Conservation (phyloP, 2,329 filamentous ascomycete species). For the Pochonia chlamydosporia region DNA sequence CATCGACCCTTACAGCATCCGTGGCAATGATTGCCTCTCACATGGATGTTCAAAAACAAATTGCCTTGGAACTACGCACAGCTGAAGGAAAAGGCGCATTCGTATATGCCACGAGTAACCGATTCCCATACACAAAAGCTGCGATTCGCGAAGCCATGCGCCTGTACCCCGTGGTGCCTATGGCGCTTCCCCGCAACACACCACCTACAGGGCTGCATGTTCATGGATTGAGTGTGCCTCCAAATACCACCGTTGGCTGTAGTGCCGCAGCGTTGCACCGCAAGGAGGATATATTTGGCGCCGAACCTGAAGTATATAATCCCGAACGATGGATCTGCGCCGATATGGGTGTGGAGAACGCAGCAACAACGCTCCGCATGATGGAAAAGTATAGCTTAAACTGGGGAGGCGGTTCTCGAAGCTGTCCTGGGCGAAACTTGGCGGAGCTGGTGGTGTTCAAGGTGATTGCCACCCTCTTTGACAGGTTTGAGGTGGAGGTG, state of each 20-base stretch:
- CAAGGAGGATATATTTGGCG: conserved; percentile 43
- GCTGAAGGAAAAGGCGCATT: conserved; percentile 5
- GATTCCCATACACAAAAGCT: conserved; percentile 24
- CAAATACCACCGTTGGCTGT: conserved; percentile 44
- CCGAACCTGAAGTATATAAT: conserved; percentile 34
- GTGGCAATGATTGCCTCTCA: conserved; percentile 41
- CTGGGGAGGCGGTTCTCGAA: conserved; percentile 46
- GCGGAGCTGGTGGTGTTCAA: conserved; percentile 46
- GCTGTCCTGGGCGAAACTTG: conserved; percentile 44
- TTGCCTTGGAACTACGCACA: conserved; percentile 27
- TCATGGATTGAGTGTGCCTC: conserved; percentile 34
- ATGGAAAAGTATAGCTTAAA: conserved; percentile 45
- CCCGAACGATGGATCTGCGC: conserved; percentile 43
- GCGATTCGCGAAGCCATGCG: conserved; percentile 46
- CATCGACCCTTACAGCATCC: conserved; percentile 43
- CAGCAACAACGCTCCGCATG: conserved; percentile 13
- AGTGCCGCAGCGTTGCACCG: conserved; percentile 45
- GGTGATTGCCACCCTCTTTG: conserved; percentile 33
- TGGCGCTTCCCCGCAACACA: conserved; percentile 43
- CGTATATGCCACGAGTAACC: conserved; percentile 1
- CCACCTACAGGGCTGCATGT: conserved; percentile 30
- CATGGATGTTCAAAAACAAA: conserved; percentile 21
- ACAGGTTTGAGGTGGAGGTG: conserved; percentile 38
- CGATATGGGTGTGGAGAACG: conserved; percentile 14
- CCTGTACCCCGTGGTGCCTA: conserved; percentile 44